Evolutionary conservation across 2,329 filamentous ascomycete genomes (phyloP), one percentile per base, ranked within the genome.

Genomic region (Neophaeococcomyces mojaviensis): DNA sequence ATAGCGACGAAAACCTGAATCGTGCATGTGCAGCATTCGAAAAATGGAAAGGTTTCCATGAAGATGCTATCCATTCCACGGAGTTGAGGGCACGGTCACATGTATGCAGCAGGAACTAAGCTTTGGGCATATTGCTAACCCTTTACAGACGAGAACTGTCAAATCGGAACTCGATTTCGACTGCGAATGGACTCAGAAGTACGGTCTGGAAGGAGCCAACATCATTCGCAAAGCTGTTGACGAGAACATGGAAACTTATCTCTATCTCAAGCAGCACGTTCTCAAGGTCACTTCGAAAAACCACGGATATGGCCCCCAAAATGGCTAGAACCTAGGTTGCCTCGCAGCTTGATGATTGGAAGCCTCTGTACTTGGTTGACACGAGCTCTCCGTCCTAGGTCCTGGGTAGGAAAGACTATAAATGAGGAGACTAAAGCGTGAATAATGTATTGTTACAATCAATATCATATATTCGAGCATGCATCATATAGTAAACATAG

Each of bases 21-120:
- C 71, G 77, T 51, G 90, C 89, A 2, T 73, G 76, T 54, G 74
- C 79, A 53, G 82, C 81, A 15, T 97, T 97, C 68, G 88, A 89
- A 68, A 97, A 98, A 71, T 97, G 92, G 92, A 85, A 81, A 56
- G 92, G 92, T 9, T 97, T 94, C 70, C 92, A 97, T 64, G 86
- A 97, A 56, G 92, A 97, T 71, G 92, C 88, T 12, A 86, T 97
- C 57, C 73, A 85, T 55, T 94, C 86, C 61, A 83, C 76, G 30
- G 81, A 81, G 51, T 69, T 98, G 59, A 83, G 82, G 62, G 79
- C 86, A 3, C 62, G 69, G 52, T 46, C 52, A 42, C 67, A 70
- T 49, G 70, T 72, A 63, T 61, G 68, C 57, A 9, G 24, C 20
- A 3, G 16, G 8, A 8, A n/a, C n/a, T 15, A 19, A 3, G 6